phyloP scores from a whole-genome alignment of 441 rosid species.

The Theobroma grandiflorum region DNA sequence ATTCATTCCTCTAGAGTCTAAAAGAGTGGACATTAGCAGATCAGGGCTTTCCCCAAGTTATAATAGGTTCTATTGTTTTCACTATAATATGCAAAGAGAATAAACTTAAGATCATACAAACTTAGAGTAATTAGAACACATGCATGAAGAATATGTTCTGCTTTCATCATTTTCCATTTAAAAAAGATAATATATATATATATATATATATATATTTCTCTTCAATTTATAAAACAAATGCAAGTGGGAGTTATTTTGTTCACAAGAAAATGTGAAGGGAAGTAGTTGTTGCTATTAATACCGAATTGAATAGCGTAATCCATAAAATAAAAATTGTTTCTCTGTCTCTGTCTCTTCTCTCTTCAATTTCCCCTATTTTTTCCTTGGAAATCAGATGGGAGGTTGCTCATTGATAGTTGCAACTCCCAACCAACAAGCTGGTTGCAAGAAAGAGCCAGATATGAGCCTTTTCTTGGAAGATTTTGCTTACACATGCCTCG shows the following conservation, averaged over 20 bases:
- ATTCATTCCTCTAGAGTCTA: neutral
- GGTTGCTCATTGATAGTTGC: conserved; percentile 40
- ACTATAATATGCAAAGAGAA: conserved; percentile 1
- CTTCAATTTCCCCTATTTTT: neutral
- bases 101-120: neutral
- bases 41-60: neutral
- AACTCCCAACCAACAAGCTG: conserved; percentile 34
- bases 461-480: conserved; percentile 3
- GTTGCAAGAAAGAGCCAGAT: conserved; percentile 9
- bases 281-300: neutral
- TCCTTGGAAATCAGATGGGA: neutral
- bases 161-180: neutral
- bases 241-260: conserved; percentile 2
- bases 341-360: neutral
- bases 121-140: neutral
- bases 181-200: neutral
- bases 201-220: neutral
- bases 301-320: neutral
- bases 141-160: conserved; percentile 2
- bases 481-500: conserved; percentile 5
- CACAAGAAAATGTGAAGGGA: neutral
- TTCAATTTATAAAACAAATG: neutral
- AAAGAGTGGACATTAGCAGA: neutral
- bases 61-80: neutral
- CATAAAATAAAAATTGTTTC: neutral